phyloP scores from a whole-genome alignment of 2,329 filamentous ascomycete species.

The Aureobasidium melanogenum region DNA sequence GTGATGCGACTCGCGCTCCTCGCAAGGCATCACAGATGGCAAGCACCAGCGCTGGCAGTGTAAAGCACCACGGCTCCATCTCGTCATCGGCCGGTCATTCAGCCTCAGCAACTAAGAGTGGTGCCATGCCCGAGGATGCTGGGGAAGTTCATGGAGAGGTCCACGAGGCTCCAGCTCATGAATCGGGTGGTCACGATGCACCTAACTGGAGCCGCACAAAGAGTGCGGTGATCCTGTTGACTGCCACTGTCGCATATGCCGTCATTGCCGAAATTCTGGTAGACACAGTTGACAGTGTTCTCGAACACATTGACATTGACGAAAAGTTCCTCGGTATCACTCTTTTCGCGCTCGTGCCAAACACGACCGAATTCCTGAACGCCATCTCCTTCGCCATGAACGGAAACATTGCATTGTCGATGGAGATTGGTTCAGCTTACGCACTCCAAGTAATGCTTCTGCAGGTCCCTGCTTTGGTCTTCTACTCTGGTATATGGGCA shows the following conservation, averaged over 20 bases:
- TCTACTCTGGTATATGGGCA: slow-evolving; percentile 75
- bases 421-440: slow-evolving; percentile 98
- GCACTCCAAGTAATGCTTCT: slow-evolving; percentile 91
- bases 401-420: slow-evolving; percentile 93
- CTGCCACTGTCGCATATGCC: slow-evolving; percentile 87
- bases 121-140: slow-evolving; percentile 27
- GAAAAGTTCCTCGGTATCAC: slow-evolving; percentile 98
- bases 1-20: slow-evolving; percentile 55
- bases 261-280: slow-evolving; percentile 95
- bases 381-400: slow-evolving; percentile 99
- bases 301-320: slow-evolving; percentile 83
- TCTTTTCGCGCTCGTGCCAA: slow-evolving; percentile 90
- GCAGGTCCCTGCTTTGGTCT: slow-evolving; percentile 84
- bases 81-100: background rate
- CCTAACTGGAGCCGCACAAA: slow-evolving; percentile 94
- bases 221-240: slow-evolving; percentile 80
- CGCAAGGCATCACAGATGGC: slow-evolving; percentile 42
- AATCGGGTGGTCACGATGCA: slow-evolving; percentile 78
- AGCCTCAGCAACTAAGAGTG: slow-evolving; percentile 6
- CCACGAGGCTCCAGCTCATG: slow-evolving; percentile 40
- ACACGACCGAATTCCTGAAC: slow-evolving; percentile 98
- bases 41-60: slow-evolving; percentile 15
- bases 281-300: slow-evolving; percentile 91
- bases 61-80: slow-evolving; percentile 21
- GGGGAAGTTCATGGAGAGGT: slow-evolving; percentile 30